These are phyloP conservation scores for Apiospora arundinis DNA, from an alignment of 2,329 filamentous ascomycete species.

Conservation along the genomic window DNA sequence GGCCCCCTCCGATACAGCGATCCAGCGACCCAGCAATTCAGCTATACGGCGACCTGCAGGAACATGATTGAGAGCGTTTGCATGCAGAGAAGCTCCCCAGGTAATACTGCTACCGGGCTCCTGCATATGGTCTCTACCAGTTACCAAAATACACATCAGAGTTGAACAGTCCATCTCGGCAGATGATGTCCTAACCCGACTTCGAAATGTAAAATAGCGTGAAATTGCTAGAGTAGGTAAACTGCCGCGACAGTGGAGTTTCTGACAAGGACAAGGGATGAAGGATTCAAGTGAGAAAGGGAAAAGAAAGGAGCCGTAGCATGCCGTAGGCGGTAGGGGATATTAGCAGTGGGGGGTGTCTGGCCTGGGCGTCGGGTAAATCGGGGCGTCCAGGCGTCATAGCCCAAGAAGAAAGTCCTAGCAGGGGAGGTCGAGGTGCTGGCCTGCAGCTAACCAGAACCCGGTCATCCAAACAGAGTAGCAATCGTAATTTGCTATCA, in stretches of 20 bases:
- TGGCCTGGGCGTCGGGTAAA: constrained; percentile 8
- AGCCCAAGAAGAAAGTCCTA: neutral
- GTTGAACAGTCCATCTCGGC: neutral
- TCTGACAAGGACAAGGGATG: neutral
- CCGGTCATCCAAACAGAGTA: neutral
- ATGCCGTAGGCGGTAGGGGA: neutral
- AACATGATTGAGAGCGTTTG: neutral
- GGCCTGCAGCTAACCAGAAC: constrained; percentile 9
- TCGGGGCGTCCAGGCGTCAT: neutral
- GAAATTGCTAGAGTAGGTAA: neutral
- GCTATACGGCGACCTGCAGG: neutral
- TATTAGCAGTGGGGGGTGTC: neutral
- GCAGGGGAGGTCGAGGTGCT: neutral
- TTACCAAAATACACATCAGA: neutral
- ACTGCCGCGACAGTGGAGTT: constrained; percentile 13
- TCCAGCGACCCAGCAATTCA: neutral
- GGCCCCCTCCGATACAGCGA: neutral
- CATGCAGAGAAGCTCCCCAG: neutral
- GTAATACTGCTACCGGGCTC: neutral
- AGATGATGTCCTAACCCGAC: neutral
- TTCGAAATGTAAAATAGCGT: neutral
- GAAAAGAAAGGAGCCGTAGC: neutral
- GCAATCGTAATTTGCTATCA: constrained; percentile 5
- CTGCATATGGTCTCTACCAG: neutral
- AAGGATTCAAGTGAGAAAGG: neutral